Evolutionary conservation across 108 stramenopile genomes (phyloP).

Genomic region (Conticribra guillardii): DNA sequence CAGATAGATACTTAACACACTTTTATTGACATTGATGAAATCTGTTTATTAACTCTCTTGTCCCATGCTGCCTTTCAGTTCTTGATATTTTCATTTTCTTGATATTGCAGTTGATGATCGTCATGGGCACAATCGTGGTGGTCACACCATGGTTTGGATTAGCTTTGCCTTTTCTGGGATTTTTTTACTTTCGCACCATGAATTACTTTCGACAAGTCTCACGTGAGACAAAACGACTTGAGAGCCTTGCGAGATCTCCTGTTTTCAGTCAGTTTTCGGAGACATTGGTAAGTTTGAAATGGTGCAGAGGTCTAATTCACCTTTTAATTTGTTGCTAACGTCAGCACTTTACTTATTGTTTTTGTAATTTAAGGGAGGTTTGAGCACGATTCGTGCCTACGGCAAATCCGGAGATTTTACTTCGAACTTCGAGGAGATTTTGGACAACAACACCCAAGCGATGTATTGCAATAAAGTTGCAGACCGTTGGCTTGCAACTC

Average conservation of each 20-base stretch:
- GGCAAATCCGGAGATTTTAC: constrained; percentile 58
- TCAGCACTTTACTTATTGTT: no score
- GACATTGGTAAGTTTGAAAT: no score
- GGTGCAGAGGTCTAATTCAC: no score
- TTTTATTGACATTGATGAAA: no score
- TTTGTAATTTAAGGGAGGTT: no score
- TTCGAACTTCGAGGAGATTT: constrained; percentile 57
- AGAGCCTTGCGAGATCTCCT: constrained; percentile 88
- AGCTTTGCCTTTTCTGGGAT: constrained; percentile 53
- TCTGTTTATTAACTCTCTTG: no score
- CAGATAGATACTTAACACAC: no score
- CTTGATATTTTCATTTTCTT: constrained; percentile 50
- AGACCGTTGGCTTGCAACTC: constrained; percentile 79
- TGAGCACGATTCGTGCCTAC: constrained; percentile 91
- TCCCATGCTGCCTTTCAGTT: constrained; percentile 5
- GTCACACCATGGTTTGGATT: constrained; percentile 57
- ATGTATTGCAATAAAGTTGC: constrained; percentile 67
- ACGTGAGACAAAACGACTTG: constrained; percentile 85
- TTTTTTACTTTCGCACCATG: constrained; percentile 68
- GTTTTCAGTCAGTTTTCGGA: constrained; percentile 95
- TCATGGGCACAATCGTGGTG: constrained; percentile 44
- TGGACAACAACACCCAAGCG: constrained; percentile 70
- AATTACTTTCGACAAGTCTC: constrained; percentile 77
- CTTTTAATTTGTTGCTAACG: no score
- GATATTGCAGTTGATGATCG: constrained; percentile 41